Evolutionary conservation across 441 rosid species (phyloP).

Genomic region (Aquilaria agallochum): DNA sequence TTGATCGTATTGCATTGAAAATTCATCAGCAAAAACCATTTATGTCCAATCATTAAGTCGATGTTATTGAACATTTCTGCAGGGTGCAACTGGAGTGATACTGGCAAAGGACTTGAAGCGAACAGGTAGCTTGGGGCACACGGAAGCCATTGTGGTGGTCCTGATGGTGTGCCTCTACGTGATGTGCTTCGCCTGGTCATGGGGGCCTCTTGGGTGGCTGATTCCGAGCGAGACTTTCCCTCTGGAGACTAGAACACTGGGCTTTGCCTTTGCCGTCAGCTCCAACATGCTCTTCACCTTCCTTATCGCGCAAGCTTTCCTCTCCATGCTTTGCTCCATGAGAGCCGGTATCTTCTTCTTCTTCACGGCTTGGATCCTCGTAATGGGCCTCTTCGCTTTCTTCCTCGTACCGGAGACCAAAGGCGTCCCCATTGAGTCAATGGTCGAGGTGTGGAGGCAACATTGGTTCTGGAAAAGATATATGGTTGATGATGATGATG

Average conservation of each 20-base stretch:
- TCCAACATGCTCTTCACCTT: conserved; percentile 79
- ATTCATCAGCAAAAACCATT: too few species aligned
- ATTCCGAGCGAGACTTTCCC: conserved; percentile 94
- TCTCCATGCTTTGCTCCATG: conserved; percentile 83
- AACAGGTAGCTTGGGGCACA: conserved; percentile 14
- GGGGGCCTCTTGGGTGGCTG: conserved; percentile 96
- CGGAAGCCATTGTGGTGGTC: conserved; percentile 56
- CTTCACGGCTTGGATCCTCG: conserved; percentile 55
- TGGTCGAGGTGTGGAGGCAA: conserved; percentile 89
- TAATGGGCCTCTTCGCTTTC: conserved; percentile 71
- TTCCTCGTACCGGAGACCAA: conserved; percentile 82
- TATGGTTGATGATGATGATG: conserved; percentile 34
- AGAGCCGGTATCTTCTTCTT: conserved; percentile 85
- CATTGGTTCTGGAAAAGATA: conserved; percentile 88
- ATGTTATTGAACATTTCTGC: background rate
- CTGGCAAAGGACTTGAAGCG: conserved; percentile 27
- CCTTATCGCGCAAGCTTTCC: conserved; percentile 81
- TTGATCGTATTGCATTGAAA: too few species aligned
- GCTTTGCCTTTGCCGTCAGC: conserved; percentile 43
- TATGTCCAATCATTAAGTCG: too few species aligned
- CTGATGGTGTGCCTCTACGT: conserved; percentile 60
- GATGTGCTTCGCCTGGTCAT: conserved; percentile 78
- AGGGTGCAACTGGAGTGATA: conserved; percentile 37
- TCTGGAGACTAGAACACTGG: conserved; percentile 62
- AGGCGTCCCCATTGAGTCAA: conserved; percentile 83